These are phyloP conservation scores for Ogataea degrootiae DNA, from an alignment of 805 yeast species.

Conservation along the genomic window DNA sequence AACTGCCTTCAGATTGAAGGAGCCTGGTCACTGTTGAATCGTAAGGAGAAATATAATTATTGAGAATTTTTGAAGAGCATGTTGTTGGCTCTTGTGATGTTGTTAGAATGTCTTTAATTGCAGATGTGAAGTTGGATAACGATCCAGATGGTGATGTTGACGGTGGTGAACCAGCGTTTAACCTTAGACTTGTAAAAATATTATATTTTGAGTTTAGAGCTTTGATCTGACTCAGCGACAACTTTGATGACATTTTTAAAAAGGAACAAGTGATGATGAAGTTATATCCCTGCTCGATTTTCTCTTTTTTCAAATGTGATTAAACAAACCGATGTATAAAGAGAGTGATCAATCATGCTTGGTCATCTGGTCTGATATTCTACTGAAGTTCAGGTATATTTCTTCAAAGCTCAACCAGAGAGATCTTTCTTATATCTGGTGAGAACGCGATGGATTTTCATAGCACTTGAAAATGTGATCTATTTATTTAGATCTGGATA, in stretches of 20 bases:
- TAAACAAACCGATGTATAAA: too few relatives aligned
- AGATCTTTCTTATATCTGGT: too few relatives aligned
- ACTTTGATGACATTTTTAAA: slow-evolving; percentile 1
- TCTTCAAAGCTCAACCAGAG: too few relatives aligned
- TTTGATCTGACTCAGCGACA: slow-evolving; percentile 1
- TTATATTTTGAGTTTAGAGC: slow-evolving; percentile 21
- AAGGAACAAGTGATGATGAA: neutral
- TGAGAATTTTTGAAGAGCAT: slow-evolving; percentile 66
- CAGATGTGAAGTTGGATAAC: slow-evolving; percentile 34
- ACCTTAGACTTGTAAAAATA: slow-evolving; percentile 38
- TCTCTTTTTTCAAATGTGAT: too few relatives aligned
- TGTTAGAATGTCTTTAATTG: slow-evolving; percentile 78
- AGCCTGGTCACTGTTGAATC: slow-evolving; percentile 67
- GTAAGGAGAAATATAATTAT: slow-evolving; percentile 65
- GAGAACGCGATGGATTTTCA: too few relatives aligned
- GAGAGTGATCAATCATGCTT: too few relatives aligned
- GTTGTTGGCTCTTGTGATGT: slow-evolving; percentile 64
- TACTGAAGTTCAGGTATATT: too few relatives aligned
- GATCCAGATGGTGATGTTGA: slow-evolving; percentile 5
- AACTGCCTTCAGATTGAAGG: slow-evolving; percentile 48
- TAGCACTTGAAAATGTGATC: too few relatives aligned
- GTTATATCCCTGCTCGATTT: too few relatives aligned
- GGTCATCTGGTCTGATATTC: too few relatives aligned
- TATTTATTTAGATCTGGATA: too few relatives aligned
- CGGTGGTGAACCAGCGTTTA: neutral